These are phyloP conservation scores for Cryptococcus wingfieldii DNA, from an alignment of 1,284 basidiomycete genomes.

Conservation along the genomic window DNA sequence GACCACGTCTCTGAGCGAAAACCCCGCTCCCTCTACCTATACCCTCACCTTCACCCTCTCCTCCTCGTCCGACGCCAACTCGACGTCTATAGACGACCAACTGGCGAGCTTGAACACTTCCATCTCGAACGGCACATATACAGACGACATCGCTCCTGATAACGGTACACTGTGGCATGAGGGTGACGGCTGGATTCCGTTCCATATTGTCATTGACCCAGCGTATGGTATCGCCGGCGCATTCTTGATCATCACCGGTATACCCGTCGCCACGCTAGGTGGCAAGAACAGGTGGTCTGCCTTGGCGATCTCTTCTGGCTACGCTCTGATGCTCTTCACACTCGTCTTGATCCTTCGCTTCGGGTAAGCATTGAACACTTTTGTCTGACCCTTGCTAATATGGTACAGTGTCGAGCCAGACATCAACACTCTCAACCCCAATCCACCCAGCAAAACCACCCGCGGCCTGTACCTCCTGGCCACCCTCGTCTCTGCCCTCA, in stretches of 20 bases:
- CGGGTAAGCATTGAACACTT: conserved; percentile 52
- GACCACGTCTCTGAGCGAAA: conserved; percentile 21
- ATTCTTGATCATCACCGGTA: conserved; percentile 79
- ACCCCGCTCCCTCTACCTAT: conserved; percentile 28
- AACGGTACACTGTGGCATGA: conserved; percentile 36
- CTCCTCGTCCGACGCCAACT: background rate
- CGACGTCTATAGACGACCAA: background rate
- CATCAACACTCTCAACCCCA: conserved; percentile 49
- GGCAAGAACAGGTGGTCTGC: conserved; percentile 96
- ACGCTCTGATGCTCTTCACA: conserved; percentile 77
- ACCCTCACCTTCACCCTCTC: conserved; percentile 38
- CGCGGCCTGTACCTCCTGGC: conserved; percentile 88
- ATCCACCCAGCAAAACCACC: conserved; percentile 69
- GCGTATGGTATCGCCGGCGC: conserved; percentile 85
- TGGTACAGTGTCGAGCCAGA: background rate
- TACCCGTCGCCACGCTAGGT: conserved; percentile 83
- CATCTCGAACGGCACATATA: conserved; percentile 19
- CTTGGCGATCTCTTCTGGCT: conserved; percentile 86
- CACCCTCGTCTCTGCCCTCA: conserved; percentile 69
- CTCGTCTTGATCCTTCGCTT: conserved; percentile 85
- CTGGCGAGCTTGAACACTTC: conserved; percentile 16
- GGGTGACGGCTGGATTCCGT: conserved; percentile 41
- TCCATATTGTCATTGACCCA: conserved; percentile 71
- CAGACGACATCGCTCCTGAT: conserved; percentile 24
- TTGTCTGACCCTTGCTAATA: background rate